Conservation (phyloP, 257 asterid species). For the Orobanche coerulescens region DNA sequence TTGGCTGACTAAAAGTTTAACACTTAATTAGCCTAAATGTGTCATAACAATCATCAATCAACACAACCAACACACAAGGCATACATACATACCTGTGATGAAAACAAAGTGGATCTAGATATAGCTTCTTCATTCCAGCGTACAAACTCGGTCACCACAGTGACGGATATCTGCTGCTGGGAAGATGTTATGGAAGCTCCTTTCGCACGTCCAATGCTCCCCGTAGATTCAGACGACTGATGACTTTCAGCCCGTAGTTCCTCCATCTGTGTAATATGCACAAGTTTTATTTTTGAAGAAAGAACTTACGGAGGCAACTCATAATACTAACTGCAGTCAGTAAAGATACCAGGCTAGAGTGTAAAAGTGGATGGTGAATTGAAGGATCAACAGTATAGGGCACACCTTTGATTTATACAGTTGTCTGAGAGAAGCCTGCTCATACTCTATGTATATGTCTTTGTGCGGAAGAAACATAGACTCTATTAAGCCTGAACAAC, state of each 20-base stretch:
- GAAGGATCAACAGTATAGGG: constrained; percentile 15
- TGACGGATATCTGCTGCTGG: constrained; percentile 86
- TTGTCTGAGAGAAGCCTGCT: constrained; percentile 93
- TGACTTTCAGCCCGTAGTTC: constrained; percentile 77
- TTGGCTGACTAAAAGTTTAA: constrained; percentile 1
- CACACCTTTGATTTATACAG: constrained; percentile 80
- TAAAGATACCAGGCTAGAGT: constrained; percentile 16
- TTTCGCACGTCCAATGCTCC: constrained; percentile 93
- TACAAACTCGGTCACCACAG: constrained; percentile 92
- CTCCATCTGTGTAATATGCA: constrained; percentile 60
- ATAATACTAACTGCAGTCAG: constrained; percentile 7
- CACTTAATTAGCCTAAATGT: background rate
- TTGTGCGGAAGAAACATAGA: constrained; percentile 87
- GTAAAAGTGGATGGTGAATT: constrained; percentile 15
- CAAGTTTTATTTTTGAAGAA: constrained; percentile 7
- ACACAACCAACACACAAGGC: constrained; percentile 2
- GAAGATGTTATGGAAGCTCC: constrained; percentile 85
- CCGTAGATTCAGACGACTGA: constrained; percentile 67
- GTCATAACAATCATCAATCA: constrained; percentile 3
- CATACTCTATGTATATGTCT: constrained; percentile 82
- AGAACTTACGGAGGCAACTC: constrained; percentile 14
- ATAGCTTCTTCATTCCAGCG: constrained; percentile 99
- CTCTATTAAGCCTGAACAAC: constrained; percentile 76
- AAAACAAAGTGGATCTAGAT: constrained; percentile 72
- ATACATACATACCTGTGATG: constrained; percentile 56